Evolutionary conservation across 345 rosid genomes (phyloP).

Genomic region (Sapria himalayana): DNA sequence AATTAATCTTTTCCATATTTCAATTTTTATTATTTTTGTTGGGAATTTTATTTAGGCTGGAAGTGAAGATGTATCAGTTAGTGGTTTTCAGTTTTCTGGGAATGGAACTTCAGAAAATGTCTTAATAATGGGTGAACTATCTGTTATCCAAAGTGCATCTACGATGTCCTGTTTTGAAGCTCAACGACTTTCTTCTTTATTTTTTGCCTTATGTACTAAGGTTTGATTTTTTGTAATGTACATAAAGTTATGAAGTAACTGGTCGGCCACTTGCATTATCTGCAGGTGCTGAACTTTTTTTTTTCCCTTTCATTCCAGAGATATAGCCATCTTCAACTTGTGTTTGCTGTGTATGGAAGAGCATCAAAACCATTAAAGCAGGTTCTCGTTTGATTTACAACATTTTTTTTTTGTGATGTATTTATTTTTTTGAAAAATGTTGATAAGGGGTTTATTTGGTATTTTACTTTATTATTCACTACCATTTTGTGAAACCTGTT

Average conservation of each 20-base stretch:
- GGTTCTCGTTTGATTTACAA: constrained; percentile 16
- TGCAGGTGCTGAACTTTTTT: constrained; percentile 9
- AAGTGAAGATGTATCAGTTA: constrained; percentile 29
- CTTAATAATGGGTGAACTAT: constrained; percentile 19
- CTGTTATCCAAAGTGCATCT: constrained; percentile 21
- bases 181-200: constrained; percentile 68
- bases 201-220: constrained; percentile 89
- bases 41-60: constrained; percentile 24
- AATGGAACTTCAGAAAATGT: constrained; percentile 29
- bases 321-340: constrained; percentile 63
- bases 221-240: constrained; percentile 29
- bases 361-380: constrained; percentile 76
- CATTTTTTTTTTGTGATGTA: too few relatives aligned
- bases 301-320: constrained; percentile 32
- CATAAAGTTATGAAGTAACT: too few relatives aligned
- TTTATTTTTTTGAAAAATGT: too few relatives aligned
- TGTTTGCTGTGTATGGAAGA: constrained; percentile 51
- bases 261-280: constrained; percentile 5
- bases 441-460: too few relatives aligned
- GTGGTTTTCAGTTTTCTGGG: constrained; percentile 27
- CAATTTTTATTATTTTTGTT: constrained; percentile 6
- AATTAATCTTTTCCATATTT: too few relatives aligned
- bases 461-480: too few relatives aligned
- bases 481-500: too few relatives aligned
- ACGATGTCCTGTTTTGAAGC: constrained; percentile 49